Conservation (phyloP, 768 basidiomycete species). For the Phylloporus sp. region DNA sequence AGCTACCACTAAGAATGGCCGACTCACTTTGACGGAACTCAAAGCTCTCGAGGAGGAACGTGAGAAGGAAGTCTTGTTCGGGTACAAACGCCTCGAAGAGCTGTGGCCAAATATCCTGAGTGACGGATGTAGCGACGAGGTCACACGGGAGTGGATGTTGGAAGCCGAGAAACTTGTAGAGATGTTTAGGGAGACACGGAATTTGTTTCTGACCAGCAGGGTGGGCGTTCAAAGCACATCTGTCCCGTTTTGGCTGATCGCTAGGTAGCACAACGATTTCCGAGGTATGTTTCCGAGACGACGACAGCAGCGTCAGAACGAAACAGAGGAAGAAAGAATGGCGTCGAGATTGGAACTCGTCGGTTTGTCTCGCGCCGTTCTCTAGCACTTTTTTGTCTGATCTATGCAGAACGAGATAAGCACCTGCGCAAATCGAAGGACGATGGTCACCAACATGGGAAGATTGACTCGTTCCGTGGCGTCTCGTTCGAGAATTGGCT, state of each 20-base stretch:
- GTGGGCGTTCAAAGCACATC: constrained; percentile 54
- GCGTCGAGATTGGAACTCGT: constrained; percentile 71
- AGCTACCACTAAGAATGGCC: constrained; percentile 26
- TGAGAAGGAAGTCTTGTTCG: constrained; percentile 58
- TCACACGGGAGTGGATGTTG: constrained; percentile 70
- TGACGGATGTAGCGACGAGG: constrained; percentile 41
- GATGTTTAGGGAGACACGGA: constrained; percentile 79
- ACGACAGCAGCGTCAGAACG: constrained; percentile 39
- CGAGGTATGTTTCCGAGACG: constrained; percentile 65
- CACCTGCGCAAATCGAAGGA: constrained; percentile 46
- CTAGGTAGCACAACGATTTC: constrained; percentile 49
- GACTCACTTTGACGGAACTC: constrained; percentile 57
- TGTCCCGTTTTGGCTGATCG: background rate
- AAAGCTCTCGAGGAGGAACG: constrained; percentile 61
- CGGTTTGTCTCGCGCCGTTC: constrained; percentile 38
- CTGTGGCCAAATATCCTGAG: constrained; percentile 56
- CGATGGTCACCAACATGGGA: constrained; percentile 37
- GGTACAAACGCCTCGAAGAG: constrained; percentile 57
- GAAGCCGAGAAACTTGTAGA: constrained; percentile 86
- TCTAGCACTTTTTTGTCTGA: background rate
- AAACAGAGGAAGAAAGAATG: constrained; percentile 68
- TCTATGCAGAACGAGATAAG: constrained; percentile 52
- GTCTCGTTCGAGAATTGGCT: constrained; percentile 85
- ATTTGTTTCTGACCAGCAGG: constrained; percentile 72
- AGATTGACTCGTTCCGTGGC: constrained; percentile 72